A percentile compares a stretch with the other conserved stretches of the same genome.
Evolutionary conservation across 2,329 filamentous ascomycete genomes (phyloP).

Genomic region (Colletotrichum endophyticum): DNA sequence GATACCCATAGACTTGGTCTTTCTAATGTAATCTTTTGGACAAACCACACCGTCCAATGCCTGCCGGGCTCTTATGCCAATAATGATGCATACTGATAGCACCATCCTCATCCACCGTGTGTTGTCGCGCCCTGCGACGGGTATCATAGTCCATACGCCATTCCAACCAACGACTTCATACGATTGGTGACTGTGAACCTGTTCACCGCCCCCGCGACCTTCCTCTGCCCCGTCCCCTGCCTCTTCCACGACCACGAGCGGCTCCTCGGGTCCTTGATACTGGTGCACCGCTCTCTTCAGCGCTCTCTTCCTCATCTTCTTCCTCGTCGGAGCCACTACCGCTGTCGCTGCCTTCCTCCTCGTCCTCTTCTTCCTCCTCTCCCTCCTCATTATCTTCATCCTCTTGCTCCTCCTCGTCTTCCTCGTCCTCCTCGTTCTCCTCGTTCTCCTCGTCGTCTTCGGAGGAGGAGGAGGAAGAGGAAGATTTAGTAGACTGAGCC

Average conservation of each 20-base stretch:
- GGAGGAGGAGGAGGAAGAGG: slow-evolving; percentile 20
- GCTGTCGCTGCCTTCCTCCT: slow-evolving; percentile 30
- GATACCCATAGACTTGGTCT: slow-evolving; percentile 13
- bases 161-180: background rate
- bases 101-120: background rate
- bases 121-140: slow-evolving; percentile 6
- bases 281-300: slow-evolving; percentile 41
- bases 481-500: slow-evolving; percentile 36
- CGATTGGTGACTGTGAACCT: background rate
- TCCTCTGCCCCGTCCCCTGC: slow-evolving; percentile 30
- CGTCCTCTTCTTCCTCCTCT: slow-evolving; percentile 29
- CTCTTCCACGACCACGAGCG: slow-evolving; percentile 38
- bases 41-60: background rate
- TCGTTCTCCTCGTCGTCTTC: slow-evolving; percentile 27
- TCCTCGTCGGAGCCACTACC: slow-evolving; percentile 14
- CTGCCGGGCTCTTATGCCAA: background rate
- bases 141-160: slow-evolving; percentile 4
- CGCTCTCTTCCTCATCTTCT: slow-evolving; percentile 34
- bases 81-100: background rate
- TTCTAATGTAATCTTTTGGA: background rate
- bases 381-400: slow-evolving; percentile 21
- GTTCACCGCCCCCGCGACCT: slow-evolving; percentile 4
- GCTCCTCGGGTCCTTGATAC: slow-evolving; percentile 41
- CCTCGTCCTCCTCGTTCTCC: slow-evolving; percentile 29
- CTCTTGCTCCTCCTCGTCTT: slow-evolving; percentile 12